These are phyloP conservation scores for Neurospora pannonica DNA, from an alignment of 495 filamentous ascomycete genomes.

Conservation along the genomic window DNA sequence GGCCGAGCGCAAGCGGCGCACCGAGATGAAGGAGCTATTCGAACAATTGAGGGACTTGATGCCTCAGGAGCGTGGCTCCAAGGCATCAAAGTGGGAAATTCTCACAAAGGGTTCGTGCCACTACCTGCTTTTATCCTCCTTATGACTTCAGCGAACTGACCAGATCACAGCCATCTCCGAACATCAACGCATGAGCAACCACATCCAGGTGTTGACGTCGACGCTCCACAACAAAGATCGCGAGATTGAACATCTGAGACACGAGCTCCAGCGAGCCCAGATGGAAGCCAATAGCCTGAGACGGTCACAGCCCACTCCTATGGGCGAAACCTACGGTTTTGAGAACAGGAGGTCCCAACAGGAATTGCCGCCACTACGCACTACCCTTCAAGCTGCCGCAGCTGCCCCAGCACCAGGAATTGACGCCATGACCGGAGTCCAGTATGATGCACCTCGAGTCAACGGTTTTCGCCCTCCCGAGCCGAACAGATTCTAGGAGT, in stretches of 20 bases:
- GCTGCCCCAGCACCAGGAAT: slow-evolving; percentile 16
- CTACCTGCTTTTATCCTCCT: neutral
- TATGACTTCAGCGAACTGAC: slow-evolving; percentile 5
- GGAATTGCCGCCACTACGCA: slow-evolving; percentile 41
- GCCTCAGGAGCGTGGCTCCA: slow-evolving; percentile 78
- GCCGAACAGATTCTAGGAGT: slow-evolving; percentile 6
- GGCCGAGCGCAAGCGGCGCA: slow-evolving; percentile 88
- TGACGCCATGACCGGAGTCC: slow-evolving; percentile 47
- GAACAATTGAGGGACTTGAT: slow-evolving; percentile 74
- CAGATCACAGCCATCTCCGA: slow-evolving; percentile 40
- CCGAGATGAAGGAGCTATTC: slow-evolving; percentile 97
- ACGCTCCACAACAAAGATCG: slow-evolving; percentile 24
- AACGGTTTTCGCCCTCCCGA: slow-evolving; percentile 28
- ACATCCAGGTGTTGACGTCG: slow-evolving; percentile 25
- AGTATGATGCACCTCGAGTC: slow-evolving; percentile 37
- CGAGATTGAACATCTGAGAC: slow-evolving; percentile 39
- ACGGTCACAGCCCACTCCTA: slow-evolving; percentile 20
- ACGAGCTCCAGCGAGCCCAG: slow-evolving; percentile 24
- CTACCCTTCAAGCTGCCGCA: slow-evolving; percentile 16
- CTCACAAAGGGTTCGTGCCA: slow-evolving; percentile 70
- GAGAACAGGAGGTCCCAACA: slow-evolving; percentile 24
- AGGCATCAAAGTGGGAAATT: slow-evolving; percentile 98
- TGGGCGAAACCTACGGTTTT: slow-evolving; percentile 17
- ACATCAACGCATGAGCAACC: slow-evolving; percentile 37
- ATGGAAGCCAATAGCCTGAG: slow-evolving; percentile 22